Evolutionary conservation across 345 rosid species (phyloP).

Genomic region (Hirschfeldia incana): DNA sequence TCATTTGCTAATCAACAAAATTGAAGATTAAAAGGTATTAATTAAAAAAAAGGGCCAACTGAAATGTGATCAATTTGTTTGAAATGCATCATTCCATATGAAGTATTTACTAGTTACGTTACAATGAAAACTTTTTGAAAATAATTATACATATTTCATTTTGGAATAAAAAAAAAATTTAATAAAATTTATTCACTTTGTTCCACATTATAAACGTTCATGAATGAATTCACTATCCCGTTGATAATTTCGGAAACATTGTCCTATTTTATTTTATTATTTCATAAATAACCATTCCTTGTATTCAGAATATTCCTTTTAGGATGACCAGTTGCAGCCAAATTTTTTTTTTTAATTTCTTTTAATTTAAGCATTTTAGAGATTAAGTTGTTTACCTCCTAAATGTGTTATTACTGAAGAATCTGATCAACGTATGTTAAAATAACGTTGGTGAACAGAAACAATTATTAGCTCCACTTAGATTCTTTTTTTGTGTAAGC

Average conservation of each 20-base stretch:
- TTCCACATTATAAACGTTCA: too few relatives aligned
- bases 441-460: neutral
- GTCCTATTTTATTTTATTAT: neutral
- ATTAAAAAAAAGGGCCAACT: neutral
- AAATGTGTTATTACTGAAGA: neutral
- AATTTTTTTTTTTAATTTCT: neutral
- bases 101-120: too few relatives aligned
- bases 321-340: neutral
- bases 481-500: neutral
- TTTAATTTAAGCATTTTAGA: neutral
- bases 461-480: neutral
- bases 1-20: neutral
- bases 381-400: neutral
- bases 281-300: neutral
- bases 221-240: neutral
- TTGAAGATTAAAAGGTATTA: neutral
- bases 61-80: neutral
- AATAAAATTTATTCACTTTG: too few relatives aligned
- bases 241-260: neutral
- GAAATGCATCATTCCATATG: neutral
- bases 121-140: too few relatives aligned
- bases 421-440: neutral
- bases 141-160: neutral
- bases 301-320: neutral
- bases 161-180: too few relatives aligned